A percentile compares a stretch with the other conserved stretches of the same genome.
phyloP scores from a whole-genome alignment of 2,329 filamentous ascomycete genomes.

The Rasamsonia emersonii region DNA sequence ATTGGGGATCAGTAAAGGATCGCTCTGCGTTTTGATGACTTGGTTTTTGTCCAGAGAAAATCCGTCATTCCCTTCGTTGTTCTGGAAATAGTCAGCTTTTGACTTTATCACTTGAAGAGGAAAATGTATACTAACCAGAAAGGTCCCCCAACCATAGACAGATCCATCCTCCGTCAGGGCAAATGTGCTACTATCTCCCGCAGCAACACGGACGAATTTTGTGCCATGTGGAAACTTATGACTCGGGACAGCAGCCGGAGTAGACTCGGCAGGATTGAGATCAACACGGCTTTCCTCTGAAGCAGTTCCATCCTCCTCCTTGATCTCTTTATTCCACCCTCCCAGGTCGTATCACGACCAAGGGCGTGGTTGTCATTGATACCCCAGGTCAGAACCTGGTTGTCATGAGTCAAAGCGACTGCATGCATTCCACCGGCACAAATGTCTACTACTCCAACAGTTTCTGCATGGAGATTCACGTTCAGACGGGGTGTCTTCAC shows the following conservation, averaged over 20 bases:
- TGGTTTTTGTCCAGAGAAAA: constrained; percentile 34
- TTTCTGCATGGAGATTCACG: constrained; percentile 46
- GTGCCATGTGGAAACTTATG: constrained; percentile 51
- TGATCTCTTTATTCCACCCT: constrained; percentile 41
- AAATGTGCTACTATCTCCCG: constrained; percentile 67
- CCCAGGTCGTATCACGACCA: constrained; percentile 61
- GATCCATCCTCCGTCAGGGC: constrained; percentile 65
- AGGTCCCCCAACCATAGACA: constrained; percentile 79
- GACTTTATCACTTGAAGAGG: not conserved
- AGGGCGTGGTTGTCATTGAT: constrained; percentile 76
- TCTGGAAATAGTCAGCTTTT: constrained; percentile 17
- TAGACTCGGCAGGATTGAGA: constrained; percentile 64
- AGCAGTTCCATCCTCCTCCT: constrained; percentile 21
- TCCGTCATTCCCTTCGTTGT: constrained; percentile 52
- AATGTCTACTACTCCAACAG: constrained; percentile 47
- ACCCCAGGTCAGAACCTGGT: constrained; percentile 78
- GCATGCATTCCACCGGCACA: constrained; percentile 66
- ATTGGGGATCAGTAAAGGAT: constrained; percentile 37
- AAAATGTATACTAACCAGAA: constrained; percentile 47
- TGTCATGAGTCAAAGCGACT: constrained; percentile 65
- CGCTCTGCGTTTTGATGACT: constrained; percentile 25
- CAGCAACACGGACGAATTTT: constrained; percentile 58
- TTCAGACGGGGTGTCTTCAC: constrained; percentile 48
- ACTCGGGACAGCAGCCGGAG: constrained; percentile 50
- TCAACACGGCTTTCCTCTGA: constrained; percentile 49